Evolutionary conservation across 129 eudicot genomes (phyloP).

Genomic region (Escallonia herrerae): DNA sequence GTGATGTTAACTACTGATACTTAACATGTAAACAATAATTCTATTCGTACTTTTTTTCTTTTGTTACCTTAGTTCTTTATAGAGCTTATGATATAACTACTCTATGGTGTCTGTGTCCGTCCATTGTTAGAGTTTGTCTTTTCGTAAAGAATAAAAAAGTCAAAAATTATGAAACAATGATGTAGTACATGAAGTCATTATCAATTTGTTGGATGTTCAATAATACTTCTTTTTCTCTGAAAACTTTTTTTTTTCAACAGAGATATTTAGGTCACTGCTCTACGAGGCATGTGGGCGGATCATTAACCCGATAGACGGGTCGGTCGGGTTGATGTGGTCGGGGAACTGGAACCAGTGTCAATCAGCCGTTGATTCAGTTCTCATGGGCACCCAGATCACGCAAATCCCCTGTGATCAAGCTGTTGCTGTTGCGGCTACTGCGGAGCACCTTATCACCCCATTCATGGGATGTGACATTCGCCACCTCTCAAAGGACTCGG

Average conservation of each 20-base stretch:
- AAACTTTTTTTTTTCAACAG: not conserved
- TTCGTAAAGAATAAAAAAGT: too few relatives aligned
- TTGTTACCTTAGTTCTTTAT: too few relatives aligned
- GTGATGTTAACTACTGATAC: too few relatives aligned
- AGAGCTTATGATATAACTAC: too few relatives aligned
- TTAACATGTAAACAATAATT: too few relatives aligned
- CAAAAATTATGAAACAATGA: too few relatives aligned
- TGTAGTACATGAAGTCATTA: too few relatives aligned
- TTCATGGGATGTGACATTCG: slow-evolving; percentile 22
- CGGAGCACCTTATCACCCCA: slow-evolving; percentile 17
- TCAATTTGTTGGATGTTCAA: too few relatives aligned
- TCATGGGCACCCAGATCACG: slow-evolving; percentile 20
- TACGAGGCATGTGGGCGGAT: slow-evolving; percentile 41
- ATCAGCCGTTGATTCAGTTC: slow-evolving; percentile 36
- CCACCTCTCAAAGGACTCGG: slow-evolving; percentile 19
- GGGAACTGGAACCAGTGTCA: slow-evolving; percentile 25
- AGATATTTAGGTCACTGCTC: slow-evolving; percentile 22
- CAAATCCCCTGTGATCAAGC: not conserved
- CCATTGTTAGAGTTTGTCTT: too few relatives aligned
- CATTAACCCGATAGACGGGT: slow-evolving; percentile 26
- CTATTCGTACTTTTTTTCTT: too few relatives aligned
- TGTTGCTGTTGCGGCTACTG: not conserved
- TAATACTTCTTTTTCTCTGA: not conserved
- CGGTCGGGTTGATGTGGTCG: slow-evolving; percentile 21
- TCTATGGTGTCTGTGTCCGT: too few relatives aligned